These are phyloP conservation scores for Panaeolus papilionaceus DNA, from an alignment of 768 basidiomycete species.

Conservation along the genomic window DNA sequence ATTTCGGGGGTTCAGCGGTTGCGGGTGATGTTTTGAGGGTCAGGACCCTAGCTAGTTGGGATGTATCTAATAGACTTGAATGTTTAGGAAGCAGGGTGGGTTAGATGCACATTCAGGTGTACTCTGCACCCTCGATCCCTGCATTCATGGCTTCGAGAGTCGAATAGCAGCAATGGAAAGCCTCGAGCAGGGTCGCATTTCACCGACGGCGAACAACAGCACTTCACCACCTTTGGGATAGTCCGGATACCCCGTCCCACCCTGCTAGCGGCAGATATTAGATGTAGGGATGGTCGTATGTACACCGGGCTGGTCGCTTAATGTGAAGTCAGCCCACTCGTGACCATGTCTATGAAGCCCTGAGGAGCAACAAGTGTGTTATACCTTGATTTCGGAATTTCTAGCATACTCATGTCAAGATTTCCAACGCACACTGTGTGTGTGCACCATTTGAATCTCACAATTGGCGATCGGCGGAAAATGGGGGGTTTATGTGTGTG, in stretches of 20 bases:
- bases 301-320: slow-evolving; percentile 2
- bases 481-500: neutral
- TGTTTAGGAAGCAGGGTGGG: neutral
- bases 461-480: slow-evolving; percentile 13
- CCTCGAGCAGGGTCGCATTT: neutral
- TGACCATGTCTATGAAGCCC: neutral
- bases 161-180: neutral
- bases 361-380: neutral
- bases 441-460: neutral
- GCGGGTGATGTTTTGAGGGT: neutral
- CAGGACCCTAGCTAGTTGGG: neutral
- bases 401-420: slow-evolving; percentile 8
- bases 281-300: neutral
- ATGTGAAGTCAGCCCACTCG: neutral
- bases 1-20: neutral
- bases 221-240: neutral
- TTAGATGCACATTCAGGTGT: neutral
- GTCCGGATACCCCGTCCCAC: too few species aligned
- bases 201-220: neutral
- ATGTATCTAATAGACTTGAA: neutral
- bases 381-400: slow-evolving; percentile 1
- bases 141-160: neutral
- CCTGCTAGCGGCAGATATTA: too few species aligned
- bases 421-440: neutral
- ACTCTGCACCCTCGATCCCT: neutral